Percentiles rank a stretch among this genome's conserved stretches.
Evolutionary conservation across 73 alveolate genomes (phyloP).

Genomic region (Paramecium primaurelia): DNA sequence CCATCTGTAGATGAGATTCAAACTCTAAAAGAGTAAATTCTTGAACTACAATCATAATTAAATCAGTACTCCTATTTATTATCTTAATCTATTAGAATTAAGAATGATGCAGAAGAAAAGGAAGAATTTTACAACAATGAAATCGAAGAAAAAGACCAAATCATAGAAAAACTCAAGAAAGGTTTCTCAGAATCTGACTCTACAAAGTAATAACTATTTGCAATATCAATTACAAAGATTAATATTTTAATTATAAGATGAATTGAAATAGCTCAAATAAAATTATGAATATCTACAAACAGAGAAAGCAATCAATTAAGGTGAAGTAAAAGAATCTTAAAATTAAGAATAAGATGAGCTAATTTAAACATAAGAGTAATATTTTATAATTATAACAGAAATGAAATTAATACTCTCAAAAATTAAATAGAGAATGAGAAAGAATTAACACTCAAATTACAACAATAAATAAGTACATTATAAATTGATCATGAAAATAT

Average conservation of each 20-base stretch:
- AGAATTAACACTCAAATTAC: background rate
- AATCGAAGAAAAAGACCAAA: background rate
- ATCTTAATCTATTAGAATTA: background rate
- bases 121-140: background rate
- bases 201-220: background rate
- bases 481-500: background rate
- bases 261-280: background rate
- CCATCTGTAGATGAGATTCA: background rate
- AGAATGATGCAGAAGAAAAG: background rate
- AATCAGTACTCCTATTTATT: background rate
- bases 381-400: background rate
- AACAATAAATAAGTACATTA: background rate
- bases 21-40: background rate
- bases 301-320: background rate
- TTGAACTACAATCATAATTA: background rate
- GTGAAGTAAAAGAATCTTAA: background rate
- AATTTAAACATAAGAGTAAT: background rate
- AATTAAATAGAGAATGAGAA: background rate
- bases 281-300: background rate
- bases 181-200: background rate
- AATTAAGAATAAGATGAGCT: background rate
- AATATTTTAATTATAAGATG: background rate
- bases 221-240: background rate
- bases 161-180: background rate
- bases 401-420: background rate